Evolutionary conservation across 2,329 filamentous ascomycete genomes (phyloP), one percentile per base, ranked within the genome.

Genomic region (Fusarium tjaetaba): DNA sequence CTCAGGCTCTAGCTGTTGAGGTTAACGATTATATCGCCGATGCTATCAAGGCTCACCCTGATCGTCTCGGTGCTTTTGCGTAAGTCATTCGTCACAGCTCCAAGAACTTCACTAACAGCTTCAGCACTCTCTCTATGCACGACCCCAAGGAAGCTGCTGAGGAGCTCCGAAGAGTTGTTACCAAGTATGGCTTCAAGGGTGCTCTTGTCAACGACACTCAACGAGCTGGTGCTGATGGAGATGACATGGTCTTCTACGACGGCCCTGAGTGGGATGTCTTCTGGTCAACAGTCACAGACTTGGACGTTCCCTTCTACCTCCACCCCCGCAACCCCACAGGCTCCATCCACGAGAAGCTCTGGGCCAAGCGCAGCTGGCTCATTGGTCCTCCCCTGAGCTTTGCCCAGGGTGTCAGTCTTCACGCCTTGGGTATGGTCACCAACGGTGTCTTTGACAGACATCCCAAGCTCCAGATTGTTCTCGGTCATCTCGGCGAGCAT

Each of bases 171-270:
- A 84, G 88, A 57, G 89, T 86, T 58, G 87, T 92, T 10, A 86
- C 82, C 4, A 79, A 90, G 67, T 82, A 87, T 55, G 89, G 89
- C n/a, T 92, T 92, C 82, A 86, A 89, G 68, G 90, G 90, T 6
- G 89, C 86, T 7, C 81, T 92, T 9, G 85, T 92, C 51, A 91
- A 91, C 76, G 88, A 91, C 77, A 88, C 86, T 5, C 90, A 92
- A 76, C 86, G 87, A 34, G 85, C 88, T 22, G 89, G 89, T 7
- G 71, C 82, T 0, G 87, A 90, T 65, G 89, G 89, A 42, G 88
- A 91, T 63, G 86, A 86, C 30, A 88, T 90, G 83, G 82, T 92
- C 78, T 92, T 91, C 81, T 92, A 92, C 81, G 91, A 92, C 76
- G 82, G 85, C 14, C 84, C 86, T 0, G 85, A 88, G 68, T 93